Base-by-base conservation (phyloP, 1,284 basidiomycete species). In the Melampsora larici-populina region DNA sequence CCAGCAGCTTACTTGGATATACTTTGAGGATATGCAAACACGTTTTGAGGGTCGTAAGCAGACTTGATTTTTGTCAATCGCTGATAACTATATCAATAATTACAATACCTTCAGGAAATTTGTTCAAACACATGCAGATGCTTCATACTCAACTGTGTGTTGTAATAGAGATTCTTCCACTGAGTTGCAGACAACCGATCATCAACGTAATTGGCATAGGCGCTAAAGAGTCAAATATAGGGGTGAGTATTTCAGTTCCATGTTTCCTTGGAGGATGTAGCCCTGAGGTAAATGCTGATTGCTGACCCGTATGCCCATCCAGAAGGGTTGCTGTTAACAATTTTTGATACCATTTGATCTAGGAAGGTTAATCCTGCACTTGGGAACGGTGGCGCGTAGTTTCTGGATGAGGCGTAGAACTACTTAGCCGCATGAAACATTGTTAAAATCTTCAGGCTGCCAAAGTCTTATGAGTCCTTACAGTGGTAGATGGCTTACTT, bases 141-240 rank as follows among this genome's bases (percentile, higher is more conserved):
- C 4, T 33, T 24, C 5, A 21, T 24, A 72, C 71, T 48, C 15
- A 73, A 74, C 72, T 74, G 62, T 7, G 43, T 66, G 4, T 66
- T 74, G 49, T 74, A 74, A 40, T 74, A 74, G 11, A 55, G 46
- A 4, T 33, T 43, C 29, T 65, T 74, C 72, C 72, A 74, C 55
- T 65, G 40, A n/a, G 26, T 55, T 17, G 46, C 6, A 74, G 72
- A 51, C 17, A 74, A 51, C 6, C 72, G 72, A 65, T 74, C 63
- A 66, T 74, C 72, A n/a, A 58, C 62, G 49, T 74, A 74, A 65
- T 74, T 74, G 17, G 72, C 26, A 74, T 74, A 74, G 49, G 72
- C 72, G 8, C 72, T 74, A 6, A 15, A 31, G 36, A 17, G 4
- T 55, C 51, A 55, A 55, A 55, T n/a, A n/a, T n/a, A 13, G 24